Conservation (phyloP, 345 rosid species). For the Sonneratia caseolaris region DNA sequence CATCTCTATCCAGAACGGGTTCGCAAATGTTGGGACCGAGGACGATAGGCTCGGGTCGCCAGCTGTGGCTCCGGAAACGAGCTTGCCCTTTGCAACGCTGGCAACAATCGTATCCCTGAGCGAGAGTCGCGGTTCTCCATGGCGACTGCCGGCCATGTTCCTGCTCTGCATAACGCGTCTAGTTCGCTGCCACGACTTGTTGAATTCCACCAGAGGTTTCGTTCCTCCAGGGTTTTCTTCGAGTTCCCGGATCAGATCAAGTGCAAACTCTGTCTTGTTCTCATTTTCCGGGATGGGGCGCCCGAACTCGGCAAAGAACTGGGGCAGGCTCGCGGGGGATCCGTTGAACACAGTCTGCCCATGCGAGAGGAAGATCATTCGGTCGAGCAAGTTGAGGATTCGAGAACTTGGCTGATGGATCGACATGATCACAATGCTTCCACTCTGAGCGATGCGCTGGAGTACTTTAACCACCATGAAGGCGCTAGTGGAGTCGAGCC, state of each 20-base stretch:
- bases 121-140: constrained; percentile 18
- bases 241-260: constrained; percentile 73
- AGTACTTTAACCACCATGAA: constrained; percentile 86
- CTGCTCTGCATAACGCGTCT: constrained; percentile 8
- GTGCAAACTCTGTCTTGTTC: constrained; percentile 74
- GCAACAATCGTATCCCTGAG: constrained; percentile 77
- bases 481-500: constrained; percentile 90
- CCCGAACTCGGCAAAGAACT: constrained; percentile 58
- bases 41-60: constrained; percentile 20
- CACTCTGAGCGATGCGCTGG: constrained; percentile 80
- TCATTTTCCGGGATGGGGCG: constrained; percentile 83
- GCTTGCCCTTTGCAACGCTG: constrained; percentile 70
- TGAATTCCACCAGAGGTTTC: constrained; percentile 59
- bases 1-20: constrained; percentile 78
- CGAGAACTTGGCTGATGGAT: constrained; percentile 95
- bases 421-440: constrained; percentile 88
- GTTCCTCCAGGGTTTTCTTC: constrained; percentile 72
- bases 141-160: neutral
- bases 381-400: constrained; percentile 61
- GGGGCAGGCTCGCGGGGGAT: constrained; percentile 44
- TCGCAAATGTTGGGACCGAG: constrained; percentile 67
- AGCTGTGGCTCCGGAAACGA: constrained; percentile 39
- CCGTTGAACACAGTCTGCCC: constrained; percentile 77
- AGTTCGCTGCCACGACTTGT: constrained; percentile 43
- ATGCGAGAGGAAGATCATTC: constrained; percentile 64